A percentile compares a stretch with the other conserved stretches of the same genome.
These are phyloP conservation scores for Leccinum olivaceopallidum DNA, from an alignment of 768 basidiomycete species.

Conservation along the genomic window DNA sequence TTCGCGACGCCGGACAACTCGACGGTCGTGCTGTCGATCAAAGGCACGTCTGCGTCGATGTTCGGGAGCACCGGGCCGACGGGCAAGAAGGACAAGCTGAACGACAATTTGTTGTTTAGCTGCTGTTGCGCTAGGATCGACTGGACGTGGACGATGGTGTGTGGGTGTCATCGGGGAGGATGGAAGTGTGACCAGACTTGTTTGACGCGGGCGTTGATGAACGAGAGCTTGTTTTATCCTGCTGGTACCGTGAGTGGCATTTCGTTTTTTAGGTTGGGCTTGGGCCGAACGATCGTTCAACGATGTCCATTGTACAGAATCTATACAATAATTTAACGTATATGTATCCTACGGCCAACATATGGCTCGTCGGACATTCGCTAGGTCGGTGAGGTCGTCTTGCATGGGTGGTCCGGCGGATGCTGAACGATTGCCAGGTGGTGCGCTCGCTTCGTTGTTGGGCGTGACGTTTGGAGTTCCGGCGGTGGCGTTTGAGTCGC, in stretches of 20 bases:
- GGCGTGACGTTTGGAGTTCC: slow-evolving; percentile 89
- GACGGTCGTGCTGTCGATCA: slow-evolving; percentile 86
- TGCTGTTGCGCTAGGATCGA: slow-evolving; percentile 94
- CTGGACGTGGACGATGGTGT: slow-evolving; percentile 94
- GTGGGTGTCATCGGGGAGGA: slow-evolving; percentile 79
- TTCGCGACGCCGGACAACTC: slow-evolving; percentile 83
- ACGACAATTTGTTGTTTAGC: slow-evolving; percentile 90
- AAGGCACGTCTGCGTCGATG: slow-evolving; percentile 84
- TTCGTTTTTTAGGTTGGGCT: neutral
- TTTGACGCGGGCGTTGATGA: slow-evolving; percentile 68
- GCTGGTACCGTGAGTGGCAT: slow-evolving; percentile 72
- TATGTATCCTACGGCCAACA: slow-evolving; percentile 87
- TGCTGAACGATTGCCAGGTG: slow-evolving; percentile 37
- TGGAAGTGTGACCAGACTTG: slow-evolving; percentile 84
- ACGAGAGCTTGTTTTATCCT: slow-evolving; percentile 87
- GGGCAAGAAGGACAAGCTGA: slow-evolving; percentile 87
- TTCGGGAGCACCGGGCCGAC: slow-evolving; percentile 82
- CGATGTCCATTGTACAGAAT: slow-evolving; percentile 51
- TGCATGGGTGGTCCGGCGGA: neutral
- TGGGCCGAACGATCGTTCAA: neutral
- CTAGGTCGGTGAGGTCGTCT: slow-evolving; percentile 46
- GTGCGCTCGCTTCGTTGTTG: slow-evolving; percentile 77
- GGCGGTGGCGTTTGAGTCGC: slow-evolving; percentile 85
- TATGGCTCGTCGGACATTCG: slow-evolving; percentile 86
- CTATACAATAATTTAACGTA: slow-evolving; percentile 92